A percentile compares a stretch with the other conserved stretches of the same genome.
phyloP scores from a whole-genome alignment of 2,329 filamentous ascomycete species.

The Kalmusia sp. region DNA sequence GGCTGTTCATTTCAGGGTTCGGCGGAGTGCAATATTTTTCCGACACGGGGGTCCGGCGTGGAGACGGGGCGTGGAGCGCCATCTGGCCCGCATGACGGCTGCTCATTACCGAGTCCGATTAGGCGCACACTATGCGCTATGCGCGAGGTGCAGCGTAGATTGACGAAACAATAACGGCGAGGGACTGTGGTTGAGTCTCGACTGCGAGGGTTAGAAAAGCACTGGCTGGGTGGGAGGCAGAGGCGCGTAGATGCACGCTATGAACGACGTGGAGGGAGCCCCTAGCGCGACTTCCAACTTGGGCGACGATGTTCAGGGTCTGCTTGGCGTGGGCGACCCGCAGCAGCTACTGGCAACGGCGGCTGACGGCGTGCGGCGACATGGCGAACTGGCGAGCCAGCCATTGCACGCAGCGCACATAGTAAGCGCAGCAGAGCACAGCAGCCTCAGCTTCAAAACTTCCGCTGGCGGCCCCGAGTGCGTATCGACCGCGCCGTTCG shows the following conservation, averaged over 20 bases:
- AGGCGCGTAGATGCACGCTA: neutral
- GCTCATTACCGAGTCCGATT: constrained; percentile 11
- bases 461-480: neutral
- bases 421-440: neutral
- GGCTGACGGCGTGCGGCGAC: constrained; percentile 8
- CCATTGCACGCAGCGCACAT: neutral
- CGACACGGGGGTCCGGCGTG: constrained; percentile 2
- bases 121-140: neutral
- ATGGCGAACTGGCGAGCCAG: neutral
- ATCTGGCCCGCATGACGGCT: constrained; percentile 7
- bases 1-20: neutral
- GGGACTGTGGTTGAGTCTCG: neutral
- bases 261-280: neutral
- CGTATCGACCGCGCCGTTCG: too few species aligned
- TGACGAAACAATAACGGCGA: constrained; percentile 2
- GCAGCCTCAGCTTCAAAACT: neutral
- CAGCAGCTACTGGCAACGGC: constrained; percentile 7
- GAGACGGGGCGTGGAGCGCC: constrained; percentile 8
- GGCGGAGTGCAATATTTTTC: constrained; percentile 2
- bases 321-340: constrained; percentile 8
- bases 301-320: constrained; percentile 7
- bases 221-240: neutral
- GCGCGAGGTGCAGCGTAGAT: constrained; percentile 1
- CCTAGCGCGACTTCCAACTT: neutral
- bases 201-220: neutral